Evolutionary conservation across 2,329 filamentous ascomycete species (phyloP), one percentile per base, ranked within the genome.

Genomic region (Aspergillus fumigatus): DNA sequence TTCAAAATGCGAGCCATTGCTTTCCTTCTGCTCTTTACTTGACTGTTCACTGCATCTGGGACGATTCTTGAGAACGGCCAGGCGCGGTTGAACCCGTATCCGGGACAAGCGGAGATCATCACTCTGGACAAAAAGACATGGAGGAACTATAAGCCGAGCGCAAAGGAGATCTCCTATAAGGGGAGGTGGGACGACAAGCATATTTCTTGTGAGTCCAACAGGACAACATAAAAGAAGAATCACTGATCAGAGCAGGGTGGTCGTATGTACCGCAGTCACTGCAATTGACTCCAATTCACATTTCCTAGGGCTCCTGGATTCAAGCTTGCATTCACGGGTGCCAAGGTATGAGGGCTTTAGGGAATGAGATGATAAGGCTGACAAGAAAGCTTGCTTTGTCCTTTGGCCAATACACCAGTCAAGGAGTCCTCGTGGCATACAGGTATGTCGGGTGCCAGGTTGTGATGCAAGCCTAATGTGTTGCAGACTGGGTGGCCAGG

Each of bases 131-230:
- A 69, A n/a, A 43, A 35, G 4, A 65, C 64, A 29, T 80, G 78
- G 73, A 76, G 67, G 35, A 80, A 75, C 1, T 86, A 83, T 60
- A 69, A 73, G 4, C 75, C 81, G 2, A 75, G 80, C 63, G 76
- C 80, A 2, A 67, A 75, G 1, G 81, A 85, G 63, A 72, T 86
- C 11, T 82, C 81, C 0, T 86, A 85, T 73, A 84, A 85, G 64
- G 84, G 83, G 5, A 74, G 82, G 56, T 86, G 83, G 83, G 83
- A 86, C 65, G 82, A 78, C 26, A 77, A 82, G 60, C 77, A 82
- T 60, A 78, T 84, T 47, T 85, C 81, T 1, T 86, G 74, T 73
- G 69, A 26, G 25, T 26, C 25, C 25, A 7, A 26, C 25, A 7
- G 25, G 1, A 26, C 1, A 2, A 26, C 25, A 26, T 26, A 7